These are phyloP conservation scores for Cucurbita argyrosperma DNA, from an alignment of 306 rosid genomes.

Conservation along the genomic window DNA sequence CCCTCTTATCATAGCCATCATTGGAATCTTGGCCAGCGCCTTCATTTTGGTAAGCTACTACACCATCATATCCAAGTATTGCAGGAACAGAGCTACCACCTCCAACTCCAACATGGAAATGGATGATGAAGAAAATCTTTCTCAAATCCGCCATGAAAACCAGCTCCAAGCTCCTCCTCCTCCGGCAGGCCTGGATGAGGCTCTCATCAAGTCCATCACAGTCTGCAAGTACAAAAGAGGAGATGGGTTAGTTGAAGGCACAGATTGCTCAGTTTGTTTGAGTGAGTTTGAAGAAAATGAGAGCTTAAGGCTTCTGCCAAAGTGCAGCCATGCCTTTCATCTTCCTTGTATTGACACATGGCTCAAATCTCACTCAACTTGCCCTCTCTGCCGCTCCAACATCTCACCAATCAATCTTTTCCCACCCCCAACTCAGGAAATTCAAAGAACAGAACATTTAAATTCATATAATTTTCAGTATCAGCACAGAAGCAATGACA, in stretches of 20 bases:
- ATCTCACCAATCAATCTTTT: conserved; percentile 5
- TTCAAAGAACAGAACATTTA: not conserved
- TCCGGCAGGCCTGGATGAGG: conserved; percentile 37
- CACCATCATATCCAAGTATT: conserved; percentile 44
- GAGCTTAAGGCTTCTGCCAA: conserved; percentile 48
- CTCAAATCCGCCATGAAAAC: conserved; percentile 4
- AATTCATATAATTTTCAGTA: conserved; percentile 20
- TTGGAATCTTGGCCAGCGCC: conserved; percentile 53
- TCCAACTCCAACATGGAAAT: not conserved
- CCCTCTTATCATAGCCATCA: conserved; percentile 55
- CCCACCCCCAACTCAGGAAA: conserved; percentile 10
- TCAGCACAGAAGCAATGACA: conserved; percentile 21
- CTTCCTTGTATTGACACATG: conserved; percentile 71
- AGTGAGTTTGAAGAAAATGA: conserved; percentile 63
- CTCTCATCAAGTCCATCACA: conserved; percentile 37
- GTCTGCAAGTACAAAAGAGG: conserved; percentile 39
- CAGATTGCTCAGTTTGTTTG: conserved; percentile 68
- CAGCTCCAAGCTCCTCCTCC: conserved; percentile 12
- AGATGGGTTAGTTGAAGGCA: conserved; percentile 37
- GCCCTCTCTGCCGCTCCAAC: conserved; percentile 62
- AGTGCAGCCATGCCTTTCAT: conserved; percentile 72
- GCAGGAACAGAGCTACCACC: conserved; percentile 16
- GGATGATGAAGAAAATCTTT: conserved; percentile 9
- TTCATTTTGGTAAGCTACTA: conserved; percentile 49
- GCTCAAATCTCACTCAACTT: conserved; percentile 53